Percentiles rank a stretch among this genome's conserved stretches.
Evolutionary conservation across 495 filamentous ascomycete genomes (phyloP).

Genomic region (Aspergillus panamensis): DNA sequence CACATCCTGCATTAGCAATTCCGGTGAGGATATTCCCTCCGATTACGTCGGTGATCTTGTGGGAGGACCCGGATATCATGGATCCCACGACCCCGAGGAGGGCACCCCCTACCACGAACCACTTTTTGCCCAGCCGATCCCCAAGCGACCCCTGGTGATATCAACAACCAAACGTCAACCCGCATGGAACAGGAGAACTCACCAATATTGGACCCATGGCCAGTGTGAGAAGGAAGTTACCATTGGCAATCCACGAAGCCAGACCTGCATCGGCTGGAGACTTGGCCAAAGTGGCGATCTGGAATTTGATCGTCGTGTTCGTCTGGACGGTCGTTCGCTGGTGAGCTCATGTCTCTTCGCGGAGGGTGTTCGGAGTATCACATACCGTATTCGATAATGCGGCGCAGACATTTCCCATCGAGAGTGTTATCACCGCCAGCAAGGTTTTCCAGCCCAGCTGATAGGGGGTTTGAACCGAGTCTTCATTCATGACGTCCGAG

Average conservation of each 20-base stretch:
- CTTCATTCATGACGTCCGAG: background rate
- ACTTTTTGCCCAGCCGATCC: background rate
- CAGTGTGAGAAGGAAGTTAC: background rate
- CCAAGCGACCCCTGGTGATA: background rate
- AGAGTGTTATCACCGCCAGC: background rate
- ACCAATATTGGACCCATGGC: background rate
- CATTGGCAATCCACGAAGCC: background rate
- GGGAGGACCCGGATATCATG: background rate
- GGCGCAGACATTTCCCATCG: background rate
- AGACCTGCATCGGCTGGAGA: background rate
- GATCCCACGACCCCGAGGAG: background rate
- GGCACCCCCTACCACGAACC: background rate
- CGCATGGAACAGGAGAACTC: background rate
- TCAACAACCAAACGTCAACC: background rate
- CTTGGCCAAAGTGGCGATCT: background rate
- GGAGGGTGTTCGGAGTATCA: background rate
- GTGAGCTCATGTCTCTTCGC: background rate
- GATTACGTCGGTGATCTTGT: background rate
- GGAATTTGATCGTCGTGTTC: slow-evolving; percentile 1
- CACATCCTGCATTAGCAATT: background rate
- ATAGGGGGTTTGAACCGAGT: background rate
- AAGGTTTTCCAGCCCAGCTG: background rate
- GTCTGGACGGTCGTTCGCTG: background rate
- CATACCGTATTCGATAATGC: background rate
- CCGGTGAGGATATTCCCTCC: background rate